These are phyloP conservation scores for Tuber borchii DNA, from an alignment of 495 filamentous ascomycete species.

Conservation along the genomic window DNA sequence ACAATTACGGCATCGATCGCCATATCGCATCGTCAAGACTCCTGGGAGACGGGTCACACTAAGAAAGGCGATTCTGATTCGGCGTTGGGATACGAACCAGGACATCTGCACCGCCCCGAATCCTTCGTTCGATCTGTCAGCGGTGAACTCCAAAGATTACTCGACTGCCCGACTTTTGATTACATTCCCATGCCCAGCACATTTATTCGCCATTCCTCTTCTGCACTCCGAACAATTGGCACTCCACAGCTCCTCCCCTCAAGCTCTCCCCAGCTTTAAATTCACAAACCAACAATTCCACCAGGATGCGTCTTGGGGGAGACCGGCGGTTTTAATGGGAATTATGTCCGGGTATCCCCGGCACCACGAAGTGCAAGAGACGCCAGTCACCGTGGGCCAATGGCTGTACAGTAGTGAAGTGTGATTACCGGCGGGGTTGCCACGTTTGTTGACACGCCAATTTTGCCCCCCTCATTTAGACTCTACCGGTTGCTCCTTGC, in stretches of 20 bases:
- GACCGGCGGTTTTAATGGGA: background rate
- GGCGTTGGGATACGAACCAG: background rate
- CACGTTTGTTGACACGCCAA: background rate
- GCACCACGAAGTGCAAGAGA: background rate
- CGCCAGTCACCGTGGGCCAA: background rate
- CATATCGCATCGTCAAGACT: background rate
- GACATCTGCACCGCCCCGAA: background rate
- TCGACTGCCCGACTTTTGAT: background rate
- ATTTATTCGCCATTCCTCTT: background rate
- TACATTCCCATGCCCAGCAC: background rate
- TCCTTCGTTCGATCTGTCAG: background rate
- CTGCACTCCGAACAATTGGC: background rate
- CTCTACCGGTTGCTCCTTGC: background rate
- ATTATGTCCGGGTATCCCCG: background rate
- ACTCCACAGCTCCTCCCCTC: background rate
- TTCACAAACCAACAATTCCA: background rate
- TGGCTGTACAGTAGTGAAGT: background rate
- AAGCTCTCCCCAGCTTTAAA: background rate
- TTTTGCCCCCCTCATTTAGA: background rate
- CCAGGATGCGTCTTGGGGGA: background rate
- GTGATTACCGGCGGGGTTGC: background rate
- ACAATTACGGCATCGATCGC: background rate
- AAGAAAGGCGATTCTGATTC: background rate
- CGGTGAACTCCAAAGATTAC: slow-evolving; percentile 1
- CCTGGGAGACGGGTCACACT: background rate